Base-by-base conservation (phyloP, 495 filamentous ascomycete species). In the Tuber aestivum region DNA sequence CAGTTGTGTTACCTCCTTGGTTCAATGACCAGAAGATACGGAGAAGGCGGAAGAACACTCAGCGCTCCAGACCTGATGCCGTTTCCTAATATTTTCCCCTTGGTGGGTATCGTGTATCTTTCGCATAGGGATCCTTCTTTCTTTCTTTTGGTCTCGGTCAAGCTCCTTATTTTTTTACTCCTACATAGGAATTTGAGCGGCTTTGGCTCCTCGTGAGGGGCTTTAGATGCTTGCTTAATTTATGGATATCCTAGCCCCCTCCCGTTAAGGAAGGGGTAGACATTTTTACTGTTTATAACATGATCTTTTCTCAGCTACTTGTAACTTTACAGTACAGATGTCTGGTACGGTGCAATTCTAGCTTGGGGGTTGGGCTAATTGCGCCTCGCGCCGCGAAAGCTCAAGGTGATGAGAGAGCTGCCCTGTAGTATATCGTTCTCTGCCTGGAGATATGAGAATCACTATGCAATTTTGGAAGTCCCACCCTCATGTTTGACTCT, bases 1-100 rank as follows among this genome's bases (percentile, higher is more conserved):
- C 56, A 35, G 56, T 35, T 65, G 56, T 65, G 56, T 65, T 65
- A 65, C 56, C 56, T 65, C 35, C 56, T 16, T 65, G 56, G 56
- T 35, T 65, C 56, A 32, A 32, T 4, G 14, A 20, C 35, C 56
- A 1, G 56, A 65, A 35, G 27, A 65, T 35, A 35, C 14, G 7
- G 14, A 35, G 27, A 20, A 65, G 27, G 1, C 12, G 56, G 7
- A 65, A 65, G 32, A 35, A 27, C 56, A 35, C 14, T n/a, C n/a
- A n/a, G n/a, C n/a, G n/a, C n/a, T n/a, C 4, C 18, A 8, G 27
- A 35, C 27, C 14, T 35, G 14, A 65, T 35, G 27, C 35, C 14
- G 27, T 18, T 14, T 65, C 56, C 14, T 32, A 27, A 12, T 56
- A 27, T 56, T 27, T 27, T 56, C 3, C 14, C 7, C 23, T n/a